Base-by-base conservation (phyloP, 2,329 filamentous ascomycete genomes). In the Aspergillus flavus region DNA sequence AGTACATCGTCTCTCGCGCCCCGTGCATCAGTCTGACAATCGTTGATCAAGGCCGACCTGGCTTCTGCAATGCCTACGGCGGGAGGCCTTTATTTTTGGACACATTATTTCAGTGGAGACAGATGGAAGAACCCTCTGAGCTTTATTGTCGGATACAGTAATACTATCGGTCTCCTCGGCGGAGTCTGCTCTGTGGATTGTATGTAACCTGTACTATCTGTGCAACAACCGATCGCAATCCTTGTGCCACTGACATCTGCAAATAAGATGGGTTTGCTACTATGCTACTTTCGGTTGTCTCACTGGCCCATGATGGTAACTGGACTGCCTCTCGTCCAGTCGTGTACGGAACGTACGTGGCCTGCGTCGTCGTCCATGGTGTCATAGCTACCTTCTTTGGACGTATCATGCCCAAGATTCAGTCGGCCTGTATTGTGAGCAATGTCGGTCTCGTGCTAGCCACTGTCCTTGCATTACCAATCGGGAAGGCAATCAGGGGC, bases 151-250 rank as follows among this genome's bases (percentile, higher is more conserved):
- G 86, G 86, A 30, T 87, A 87, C 67, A 86, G 84, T 71, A 88
- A 89, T 68, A 88, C 84, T 2, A 78, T 89, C 19, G 86, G 86
- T 9, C 73, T 87, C 9, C 79, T 89, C n/a, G 86, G 85, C 34
- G 86, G 86, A 6, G 78, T 88, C 16, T 88, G 86, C 73, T 87
- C 85, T 23, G 85, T 88, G 64, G 86, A 89, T 71, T 89, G 78
- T 80, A 64, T 65, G 75, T 21, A 19, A 12, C 6, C 19, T 28
- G 34, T 21, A 30, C 14, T 12, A 36, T 54, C 14, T 14, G 26
- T 26, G 1, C 56, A 48, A 48, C 45, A 48, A 28, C 45, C 12
- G 16, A 28, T 48, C 28, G 10, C 45, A 12, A 23, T 10, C 71
- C 85, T 88, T 88, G 74, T 23, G 28, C n/a, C 26, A 34, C 30